Base-by-base conservation (phyloP, 441 rosid genomes). In the Arabidopsis hybrid region DNA sequence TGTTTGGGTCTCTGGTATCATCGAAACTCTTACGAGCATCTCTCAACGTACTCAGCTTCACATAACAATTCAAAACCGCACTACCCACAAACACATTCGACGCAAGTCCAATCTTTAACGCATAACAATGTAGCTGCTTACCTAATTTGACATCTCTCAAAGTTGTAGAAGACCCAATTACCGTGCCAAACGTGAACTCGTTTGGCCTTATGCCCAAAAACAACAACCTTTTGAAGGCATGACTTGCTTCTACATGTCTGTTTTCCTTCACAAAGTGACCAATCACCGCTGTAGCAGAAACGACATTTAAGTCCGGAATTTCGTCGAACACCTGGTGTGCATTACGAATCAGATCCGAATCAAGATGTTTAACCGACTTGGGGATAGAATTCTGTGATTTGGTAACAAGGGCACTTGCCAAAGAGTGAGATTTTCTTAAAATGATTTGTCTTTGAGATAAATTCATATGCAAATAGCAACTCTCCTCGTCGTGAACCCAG, bases 1-100 rank as follows among this genome's bases (percentile, higher is more conserved):
- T 89, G 76, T 91, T 87, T 8, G 89, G 95, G 2, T 82, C 45
- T 43, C 46, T 26, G 7, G 85, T 89, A 13, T 93, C 94, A 57
- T 86, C 83, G 12, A 91, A 91, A 62, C 82, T 87, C 55, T 56
- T 79, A n/a, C 53, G 78, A 61, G 92, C 91, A 68, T 91, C 92
- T 17, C 67, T 60, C 29, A 87, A 32, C 0, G 84, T 71, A 40
- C 90, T 75, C 60, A 84, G 80, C 86, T 93, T 89, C 57, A 80
- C 84, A 52, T 91, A 88, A 65, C 73, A 74, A 78, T 91, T 87
- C 38, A 89, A 72, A 75, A 85, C 67, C 29, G 89, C 87, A 73
- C 89, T 88, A 26, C 91, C 97, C 11, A 89, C 96, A 67, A 83
- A 93, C 10, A 93, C 94, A 55, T 79, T 85, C 2, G 88, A 83